These are phyloP conservation scores for Trichoderma hamatum DNA, from an alignment of 2,329 filamentous ascomycete species.

Conservation along the genomic window DNA sequence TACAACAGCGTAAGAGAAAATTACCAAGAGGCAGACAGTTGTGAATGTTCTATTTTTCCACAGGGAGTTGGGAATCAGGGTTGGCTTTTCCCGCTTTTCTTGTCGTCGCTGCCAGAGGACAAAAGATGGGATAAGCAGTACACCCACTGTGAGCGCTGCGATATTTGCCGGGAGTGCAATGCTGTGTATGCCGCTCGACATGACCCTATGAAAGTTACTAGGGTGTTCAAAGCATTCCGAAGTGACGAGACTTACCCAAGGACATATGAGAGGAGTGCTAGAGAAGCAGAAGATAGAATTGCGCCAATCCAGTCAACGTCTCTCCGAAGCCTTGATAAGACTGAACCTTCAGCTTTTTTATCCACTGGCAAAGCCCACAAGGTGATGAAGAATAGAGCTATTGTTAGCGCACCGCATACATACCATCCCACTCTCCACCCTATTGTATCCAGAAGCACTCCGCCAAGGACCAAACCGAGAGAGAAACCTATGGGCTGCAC, in stretches of 20 bases:
- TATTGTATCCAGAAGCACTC: slow-evolving; percentile 50
- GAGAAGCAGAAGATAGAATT: slow-evolving; percentile 46
- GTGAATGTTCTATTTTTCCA: slow-evolving; percentile 59
- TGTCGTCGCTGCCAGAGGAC: slow-evolving; percentile 28
- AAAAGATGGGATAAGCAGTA: slow-evolving; percentile 25
- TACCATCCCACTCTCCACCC: slow-evolving; percentile 49
- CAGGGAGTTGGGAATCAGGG: slow-evolving; percentile 56
- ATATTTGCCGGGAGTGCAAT: slow-evolving; percentile 22
- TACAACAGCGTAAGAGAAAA: slow-evolving; percentile 46
- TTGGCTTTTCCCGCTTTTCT: slow-evolving; percentile 25
- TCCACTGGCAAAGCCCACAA: neutral
- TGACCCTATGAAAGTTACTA: neutral
- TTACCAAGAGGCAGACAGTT: slow-evolving; percentile 51
- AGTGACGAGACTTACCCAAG: slow-evolving; percentile 49
- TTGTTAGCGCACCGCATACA: slow-evolving; percentile 45
- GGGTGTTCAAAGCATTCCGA: slow-evolving; percentile 25
- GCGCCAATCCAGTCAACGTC: slow-evolving; percentile 60
- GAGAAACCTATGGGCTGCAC: slow-evolving; percentile 52
- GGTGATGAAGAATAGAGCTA: slow-evolving; percentile 40
- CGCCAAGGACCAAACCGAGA: slow-evolving; percentile 53
- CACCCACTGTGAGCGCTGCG: slow-evolving; percentile 11
- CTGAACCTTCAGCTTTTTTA: neutral
- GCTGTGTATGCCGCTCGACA: neutral
- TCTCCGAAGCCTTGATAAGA: neutral
- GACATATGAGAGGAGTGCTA: slow-evolving; percentile 56